Percentiles rank a stretch among this genome's conserved stretches.
These are phyloP conservation scores for Ophiocytium majus DNA, from an alignment of 352 stramenopile species.

Conservation along the genomic window DNA sequence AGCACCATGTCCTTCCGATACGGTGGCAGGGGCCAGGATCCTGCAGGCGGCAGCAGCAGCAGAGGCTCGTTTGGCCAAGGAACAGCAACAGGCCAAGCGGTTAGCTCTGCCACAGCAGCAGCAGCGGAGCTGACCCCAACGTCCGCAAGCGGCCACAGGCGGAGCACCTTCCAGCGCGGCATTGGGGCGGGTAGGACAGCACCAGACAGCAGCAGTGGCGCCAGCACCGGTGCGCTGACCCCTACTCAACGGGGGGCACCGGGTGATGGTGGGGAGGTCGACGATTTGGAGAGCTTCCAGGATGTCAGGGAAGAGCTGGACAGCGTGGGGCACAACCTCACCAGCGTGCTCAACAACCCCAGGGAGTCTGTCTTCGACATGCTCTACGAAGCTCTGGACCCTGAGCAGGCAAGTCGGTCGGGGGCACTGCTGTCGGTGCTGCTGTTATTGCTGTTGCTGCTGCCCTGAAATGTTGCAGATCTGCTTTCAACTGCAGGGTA, in stretches of 20 bases:
- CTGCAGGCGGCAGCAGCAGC: too few species aligned
- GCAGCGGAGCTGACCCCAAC: too few species aligned
- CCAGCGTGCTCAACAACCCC: conserved; percentile 54
- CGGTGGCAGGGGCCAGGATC: too few species aligned
- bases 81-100: too few species aligned
- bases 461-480: too few species aligned
- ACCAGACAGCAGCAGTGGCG: not conserved
- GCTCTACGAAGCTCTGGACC: conserved; percentile 45
- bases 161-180: not conserved
- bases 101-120: too few species aligned
- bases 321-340: conserved; percentile 52
- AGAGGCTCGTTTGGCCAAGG: too few species aligned
- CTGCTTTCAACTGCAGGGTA: too few species aligned
- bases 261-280: not conserved
- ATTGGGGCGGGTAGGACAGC: not conserved
- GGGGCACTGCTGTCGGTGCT: too few species aligned
- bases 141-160: too few species aligned
- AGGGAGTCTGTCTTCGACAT: conserved; percentile 53
- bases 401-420: conserved; percentile 21
- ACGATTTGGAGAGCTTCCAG: conserved; percentile 27
- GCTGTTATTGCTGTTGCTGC: too few species aligned
- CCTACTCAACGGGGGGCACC: not conserved
- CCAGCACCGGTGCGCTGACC: not conserved
- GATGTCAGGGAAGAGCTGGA: conserved; percentile 55
- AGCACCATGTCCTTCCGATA: too few species aligned